Evolutionary conservation across 2,329 filamentous ascomycete genomes (phyloP), one percentile per base, ranked within the genome.

Genomic region (Byssothecium circinans): DNA sequence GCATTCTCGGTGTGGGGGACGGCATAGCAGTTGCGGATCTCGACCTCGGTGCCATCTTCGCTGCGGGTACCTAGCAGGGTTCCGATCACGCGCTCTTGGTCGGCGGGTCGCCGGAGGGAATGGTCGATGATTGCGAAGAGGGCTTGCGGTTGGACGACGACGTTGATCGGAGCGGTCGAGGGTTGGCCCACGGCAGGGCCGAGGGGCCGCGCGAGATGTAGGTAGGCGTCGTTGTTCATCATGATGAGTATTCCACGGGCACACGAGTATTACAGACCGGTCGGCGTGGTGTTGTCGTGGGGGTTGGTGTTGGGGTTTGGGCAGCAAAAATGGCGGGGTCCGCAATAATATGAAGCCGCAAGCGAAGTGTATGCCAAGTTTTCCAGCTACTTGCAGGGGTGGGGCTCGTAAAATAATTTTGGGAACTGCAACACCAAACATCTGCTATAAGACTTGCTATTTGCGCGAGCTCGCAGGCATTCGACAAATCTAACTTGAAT

Each of bases 1-100:
- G 91, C 88, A 62, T 92, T 96, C 78, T 99, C 94, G 61, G 92
- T 97, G 79, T 99, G 94, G 60, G 92, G 91, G 68, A 99, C 95
- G 61, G 94, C 94, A 73, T 99, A 99, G 78, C 90, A 92, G 69
- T 90, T 95, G 70, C 90, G 86, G 67, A 99, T 94, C 75, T 95
- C 91, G 67, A 95, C 89, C 74, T 97, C 92, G 70, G 88, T 90
- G 74, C 92, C 94, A 81, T 99, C 94, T 78, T 99, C 94, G 71
- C 88, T 94, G 61, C 94, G 88, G 60, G 87, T 87, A 69, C 94
- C 94, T 48, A 99, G 85, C 47, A 99, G 84, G 51, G 94, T 96
- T 67, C 94, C 94, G 69, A 99, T 99, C 56, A 99, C 94, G 69
- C 94, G 89, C 66, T 94, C 90, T 69, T 94, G 91, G 74, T 96